Conservation (phyloP, 1,139 yeast species). For the Hanseniaspora gamundiae region DNA sequence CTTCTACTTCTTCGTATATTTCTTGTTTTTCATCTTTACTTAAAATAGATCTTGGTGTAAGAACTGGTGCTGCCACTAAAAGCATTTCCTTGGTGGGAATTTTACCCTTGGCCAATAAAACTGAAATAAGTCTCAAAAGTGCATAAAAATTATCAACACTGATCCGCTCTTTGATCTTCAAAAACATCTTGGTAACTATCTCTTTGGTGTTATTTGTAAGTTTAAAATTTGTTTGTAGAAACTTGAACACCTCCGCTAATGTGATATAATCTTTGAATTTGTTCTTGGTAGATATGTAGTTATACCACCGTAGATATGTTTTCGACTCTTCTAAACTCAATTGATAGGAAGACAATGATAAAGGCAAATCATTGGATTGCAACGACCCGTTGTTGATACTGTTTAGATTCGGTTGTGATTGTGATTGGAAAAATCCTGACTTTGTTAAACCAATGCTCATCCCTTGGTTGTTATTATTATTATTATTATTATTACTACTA, state of each 20-base stretch:
- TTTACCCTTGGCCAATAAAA: slow-evolving; percentile 21
- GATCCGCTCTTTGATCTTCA: slow-evolving; percentile 48
- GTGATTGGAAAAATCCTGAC: background rate
- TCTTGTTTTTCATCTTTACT: slow-evolving; percentile 31
- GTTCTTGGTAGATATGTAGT: slow-evolving; percentile 48
- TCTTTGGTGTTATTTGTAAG: slow-evolving; percentile 34
- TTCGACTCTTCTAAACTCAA: slow-evolving; percentile 52
- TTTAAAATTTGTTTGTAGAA: slow-evolving; percentile 44
- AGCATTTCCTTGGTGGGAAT: slow-evolving; percentile 19
- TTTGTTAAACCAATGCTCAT: background rate
- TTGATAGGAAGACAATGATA: slow-evolving; percentile 50
- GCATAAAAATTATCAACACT: slow-evolving; percentile 40
- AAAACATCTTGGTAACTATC: slow-evolving; percentile 38
- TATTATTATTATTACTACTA: too few relatives aligned
- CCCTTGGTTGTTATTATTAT: too few relatives aligned
- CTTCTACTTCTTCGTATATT: slow-evolving; percentile 22
- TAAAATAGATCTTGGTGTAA: slow-evolving; percentile 57
- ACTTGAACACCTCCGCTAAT: slow-evolving; percentile 50
- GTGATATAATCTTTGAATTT: slow-evolving; percentile 40
- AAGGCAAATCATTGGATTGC: slow-evolving; percentile 31
- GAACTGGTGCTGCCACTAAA: slow-evolving; percentile 46
- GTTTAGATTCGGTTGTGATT: background rate
- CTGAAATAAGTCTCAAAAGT: slow-evolving; percentile 50
- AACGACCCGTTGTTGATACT: background rate
- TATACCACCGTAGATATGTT: slow-evolving; percentile 70